Evolutionary conservation across 768 basidiomycete genomes (phyloP), one percentile per base, ranked within the genome.

Genomic region (Austroboletus festivus): DNA sequence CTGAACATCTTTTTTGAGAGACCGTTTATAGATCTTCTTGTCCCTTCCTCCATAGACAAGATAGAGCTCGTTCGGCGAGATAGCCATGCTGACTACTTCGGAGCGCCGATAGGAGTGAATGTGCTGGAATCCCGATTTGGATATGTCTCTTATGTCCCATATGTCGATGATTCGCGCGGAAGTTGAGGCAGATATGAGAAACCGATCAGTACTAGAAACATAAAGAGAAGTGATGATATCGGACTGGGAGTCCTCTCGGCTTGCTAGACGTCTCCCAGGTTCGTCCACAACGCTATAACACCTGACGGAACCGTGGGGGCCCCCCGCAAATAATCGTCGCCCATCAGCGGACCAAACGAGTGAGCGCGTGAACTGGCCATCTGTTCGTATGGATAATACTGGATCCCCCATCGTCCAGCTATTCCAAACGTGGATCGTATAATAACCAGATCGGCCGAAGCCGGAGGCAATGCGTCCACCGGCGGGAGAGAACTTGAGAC

Each of bases 331-430:
- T 15, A 59, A 24, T 24, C 49, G 42, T 2, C 37, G 57, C 26
- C 54, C 42, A n/a, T 59, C 51, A 18, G 2, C 7, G 20, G 58
- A 53, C 58, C 58, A 59, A 22, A 50, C 48, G 5, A 59, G 49
- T 2, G 58, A 59, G 23, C 35, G 35, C 2, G 53, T 44, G 3
- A 28, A 8, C 4, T 40, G 16, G 16, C 20, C 13, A 15, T 44
- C 33, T 1, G 24, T 38, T 1, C 23, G 38, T 20, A 51, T 45
- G 1, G 52, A 45, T n/a, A 3, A 30, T 22, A 59, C 19, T 12
- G 28, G 45, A 1, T n/a, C 40, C 10, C 51, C 50, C 2, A n/a
- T n/a, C n/a, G 57, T 56, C 6, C 19, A 33, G 41, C 37, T 46
- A 33, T 53, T 7, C 31, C 31, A 33, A 15, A 33, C 15, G 10